phyloP scores from a whole-genome alignment of 371 early-diverging fungal genomes.

The Rhizopus delemar region DNA sequence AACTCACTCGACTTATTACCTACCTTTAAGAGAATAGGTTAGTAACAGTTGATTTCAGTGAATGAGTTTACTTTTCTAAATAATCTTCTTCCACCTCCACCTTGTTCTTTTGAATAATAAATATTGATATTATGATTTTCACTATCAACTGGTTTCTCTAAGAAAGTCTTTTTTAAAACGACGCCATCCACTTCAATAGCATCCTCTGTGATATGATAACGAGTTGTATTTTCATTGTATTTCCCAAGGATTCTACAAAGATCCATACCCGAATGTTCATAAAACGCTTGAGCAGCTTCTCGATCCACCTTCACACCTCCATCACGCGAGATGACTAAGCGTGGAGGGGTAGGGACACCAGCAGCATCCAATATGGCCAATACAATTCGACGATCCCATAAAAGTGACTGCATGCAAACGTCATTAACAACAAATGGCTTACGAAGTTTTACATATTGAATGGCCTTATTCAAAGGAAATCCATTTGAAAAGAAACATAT shows the following conservation, averaged over 20 bases:
- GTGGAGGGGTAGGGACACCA: slow-evolving; percentile 84
- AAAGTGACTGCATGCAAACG: slow-evolving; percentile 84
- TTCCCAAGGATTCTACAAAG: slow-evolving; percentile 37
- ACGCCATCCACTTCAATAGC: slow-evolving; percentile 73
- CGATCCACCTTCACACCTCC: slow-evolving; percentile 61
- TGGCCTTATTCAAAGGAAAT: slow-evolving; percentile 94
- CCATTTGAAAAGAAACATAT: slow-evolving; percentile 95
- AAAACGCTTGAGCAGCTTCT: slow-evolving; percentile 40
- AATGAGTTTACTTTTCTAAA: slow-evolving; percentile 83
- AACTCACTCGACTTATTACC: slow-evolving; percentile 96
- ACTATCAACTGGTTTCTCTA: slow-evolving; percentile 96
- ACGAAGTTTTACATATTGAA: slow-evolving; percentile 81
- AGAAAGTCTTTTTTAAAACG: slow-evolving; percentile 88
- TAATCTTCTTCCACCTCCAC: slow-evolving; percentile 90
- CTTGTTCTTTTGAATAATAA: slow-evolving; percentile 80
- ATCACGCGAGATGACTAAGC: slow-evolving; percentile 79
- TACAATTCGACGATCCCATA: slow-evolving; percentile 94
- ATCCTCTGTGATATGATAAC: slow-evolving; percentile 47
- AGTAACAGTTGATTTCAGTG: not conserved
- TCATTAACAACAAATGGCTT: slow-evolving; percentile 91
- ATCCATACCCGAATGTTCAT: slow-evolving; percentile 54
- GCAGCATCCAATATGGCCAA: slow-evolving; percentile 80
- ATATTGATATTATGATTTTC: slow-evolving; percentile 98
- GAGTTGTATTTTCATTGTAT: slow-evolving; percentile 27
- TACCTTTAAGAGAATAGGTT: slow-evolving; percentile 45